phyloP scores from a whole-genome alignment of 352 stramenopile genomes.

The Globisporangium nunn region DNA sequence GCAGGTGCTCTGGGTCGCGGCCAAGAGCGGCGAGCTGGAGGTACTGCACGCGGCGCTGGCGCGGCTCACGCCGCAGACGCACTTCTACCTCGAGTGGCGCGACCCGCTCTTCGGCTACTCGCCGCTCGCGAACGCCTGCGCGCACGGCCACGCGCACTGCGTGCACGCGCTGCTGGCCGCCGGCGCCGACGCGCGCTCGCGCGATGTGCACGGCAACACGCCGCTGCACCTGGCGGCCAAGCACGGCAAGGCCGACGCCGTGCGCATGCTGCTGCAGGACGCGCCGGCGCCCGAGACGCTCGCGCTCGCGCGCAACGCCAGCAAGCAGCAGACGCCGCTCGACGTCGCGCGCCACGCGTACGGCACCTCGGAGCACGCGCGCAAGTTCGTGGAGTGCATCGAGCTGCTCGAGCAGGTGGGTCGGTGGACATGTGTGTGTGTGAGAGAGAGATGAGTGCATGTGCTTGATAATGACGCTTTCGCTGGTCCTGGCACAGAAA shows the following conservation, averaged over 20 bases:
- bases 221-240: slow-evolving; percentile 58
- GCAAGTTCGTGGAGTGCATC: slow-evolving; percentile 58
- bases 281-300: slow-evolving; percentile 36
- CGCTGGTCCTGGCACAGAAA: slow-evolving; percentile 31
- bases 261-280: slow-evolving; percentile 43
- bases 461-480: background rate
- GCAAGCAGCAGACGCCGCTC: slow-evolving; percentile 54
- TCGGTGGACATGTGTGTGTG: background rate
- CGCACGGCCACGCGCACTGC: slow-evolving; percentile 54
- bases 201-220: slow-evolving; percentile 54
- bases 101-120: slow-evolving; percentile 60
- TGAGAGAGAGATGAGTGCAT: too few species aligned
- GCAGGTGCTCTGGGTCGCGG: slow-evolving; percentile 68
- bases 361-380: slow-evolving; percentile 22
- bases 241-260: slow-evolving; percentile 58
- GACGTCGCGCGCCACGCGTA: slow-evolving; percentile 65
- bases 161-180: slow-evolving; percentile 44
- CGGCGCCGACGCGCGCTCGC: slow-evolving; percentile 48
- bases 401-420: slow-evolving; percentile 76
- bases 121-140: slow-evolving; percentile 55
- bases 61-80: slow-evolving; percentile 47
- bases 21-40: slow-evolving; percentile 59
- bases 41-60: slow-evolving; percentile 40
- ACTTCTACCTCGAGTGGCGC: slow-evolving; percentile 61
- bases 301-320: slow-evolving; percentile 39